Percentiles rank a stretch among this genome's conserved stretches.
phyloP scores from a whole-genome alignment of 495 filamentous ascomycete species.

The Penicillium mononematosum region DNA sequence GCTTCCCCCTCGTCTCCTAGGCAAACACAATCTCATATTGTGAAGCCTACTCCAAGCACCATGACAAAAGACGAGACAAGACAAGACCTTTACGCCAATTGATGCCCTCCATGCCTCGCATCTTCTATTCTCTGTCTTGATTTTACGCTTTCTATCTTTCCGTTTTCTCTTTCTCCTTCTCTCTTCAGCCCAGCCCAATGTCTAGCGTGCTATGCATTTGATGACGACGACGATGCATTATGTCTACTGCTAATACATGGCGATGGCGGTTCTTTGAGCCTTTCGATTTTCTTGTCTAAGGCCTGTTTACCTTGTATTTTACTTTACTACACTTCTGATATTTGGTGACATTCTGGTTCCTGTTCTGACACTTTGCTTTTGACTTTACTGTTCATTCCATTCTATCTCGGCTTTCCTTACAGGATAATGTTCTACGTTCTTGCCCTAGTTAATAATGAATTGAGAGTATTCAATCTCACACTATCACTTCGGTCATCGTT shows the following conservation, averaged over 20 bases:
- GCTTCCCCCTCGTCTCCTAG: constrained; percentile 6
- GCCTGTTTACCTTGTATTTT: constrained; percentile 6
- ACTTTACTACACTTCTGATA: neutral
- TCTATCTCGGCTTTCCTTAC: constrained; percentile 3
- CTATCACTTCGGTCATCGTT: neutral
- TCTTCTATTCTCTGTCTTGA: constrained; percentile 3
- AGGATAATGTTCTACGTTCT: constrained; percentile 2
- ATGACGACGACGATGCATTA: constrained; percentile 7
- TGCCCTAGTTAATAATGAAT: constrained; percentile 1
- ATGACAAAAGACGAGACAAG: constrained; percentile 1
- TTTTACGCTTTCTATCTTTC: constrained; percentile 3
- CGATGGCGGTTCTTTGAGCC: constrained; percentile 10
- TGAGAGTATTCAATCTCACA: neutral
- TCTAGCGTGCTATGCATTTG: constrained; percentile 10
- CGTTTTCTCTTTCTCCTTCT: constrained; percentile 6
- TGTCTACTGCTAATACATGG: constrained; percentile 10
- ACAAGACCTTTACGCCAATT: constrained; percentile 4
- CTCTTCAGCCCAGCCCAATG: constrained; percentile 6
- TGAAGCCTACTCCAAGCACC: neutral
- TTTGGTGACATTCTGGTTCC: neutral
- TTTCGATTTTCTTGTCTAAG: neutral
- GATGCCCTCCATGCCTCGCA: constrained; percentile 11
- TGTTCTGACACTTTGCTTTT: neutral
- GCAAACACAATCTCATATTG: neutral
- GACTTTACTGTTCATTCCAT: neutral